phyloP scores from a whole-genome alignment of 768 basidiomycete genomes.

The Erythrobasidium yunnanense region DNA sequence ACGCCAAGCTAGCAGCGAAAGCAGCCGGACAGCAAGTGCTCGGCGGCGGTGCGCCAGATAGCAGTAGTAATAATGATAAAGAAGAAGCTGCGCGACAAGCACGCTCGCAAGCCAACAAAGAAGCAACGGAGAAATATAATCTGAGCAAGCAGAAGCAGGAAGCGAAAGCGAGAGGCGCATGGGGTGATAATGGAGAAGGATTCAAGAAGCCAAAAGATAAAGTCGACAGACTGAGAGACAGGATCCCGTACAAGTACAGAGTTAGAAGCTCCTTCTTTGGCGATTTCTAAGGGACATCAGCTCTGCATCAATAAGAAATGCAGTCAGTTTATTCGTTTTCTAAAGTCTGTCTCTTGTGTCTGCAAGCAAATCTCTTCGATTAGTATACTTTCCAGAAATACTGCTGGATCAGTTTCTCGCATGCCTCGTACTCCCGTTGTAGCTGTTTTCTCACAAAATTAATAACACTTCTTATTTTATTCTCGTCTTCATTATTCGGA shows the following conservation, averaged over 20 bases:
- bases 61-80: too few relatives aligned
- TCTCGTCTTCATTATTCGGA: too few relatives aligned
- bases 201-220: constrained; percentile 36
- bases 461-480: too few relatives aligned
- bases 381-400: too few relatives aligned
- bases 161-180: constrained; percentile 29
- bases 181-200: constrained; percentile 23
- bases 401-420: too few relatives aligned
- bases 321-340: too few relatives aligned
- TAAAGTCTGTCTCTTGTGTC: too few relatives aligned
- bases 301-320: too few relatives aligned
- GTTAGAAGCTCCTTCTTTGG: constrained; percentile 24
- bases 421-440: too few relatives aligned
- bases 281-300: constrained; percentile 13
- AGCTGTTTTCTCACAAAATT: too few relatives aligned
- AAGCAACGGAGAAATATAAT: constrained; percentile 6
- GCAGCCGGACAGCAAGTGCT: constrained; percentile 1
- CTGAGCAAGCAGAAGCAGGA: constrained; percentile 29
- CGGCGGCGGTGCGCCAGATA: too few relatives aligned
- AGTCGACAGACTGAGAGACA: constrained; percentile 34
- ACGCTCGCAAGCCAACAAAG: background rate
- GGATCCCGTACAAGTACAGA: constrained; percentile 36
- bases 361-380: too few relatives aligned
- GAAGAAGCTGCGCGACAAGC: constrained; percentile 9
- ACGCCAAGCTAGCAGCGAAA: constrained; percentile 29